phyloP scores from a whole-genome alignment of 2,329 filamentous ascomycete genomes.

The Aspergillus pseudoviridinutans region DNA sequence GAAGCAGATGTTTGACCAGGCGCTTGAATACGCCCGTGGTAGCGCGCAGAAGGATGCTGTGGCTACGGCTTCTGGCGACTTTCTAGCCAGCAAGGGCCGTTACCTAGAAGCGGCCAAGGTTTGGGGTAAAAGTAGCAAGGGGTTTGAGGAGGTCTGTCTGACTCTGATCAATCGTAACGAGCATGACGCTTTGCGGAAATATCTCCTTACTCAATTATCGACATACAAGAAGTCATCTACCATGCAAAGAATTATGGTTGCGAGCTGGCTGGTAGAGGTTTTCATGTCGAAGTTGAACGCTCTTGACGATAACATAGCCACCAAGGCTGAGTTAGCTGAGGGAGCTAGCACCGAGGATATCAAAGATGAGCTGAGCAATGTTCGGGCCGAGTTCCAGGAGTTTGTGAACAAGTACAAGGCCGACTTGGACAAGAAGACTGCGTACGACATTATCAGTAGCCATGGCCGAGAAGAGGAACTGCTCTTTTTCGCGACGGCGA shows the following conservation, averaged over 20 bases:
- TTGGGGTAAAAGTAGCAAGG: constrained; percentile 93
- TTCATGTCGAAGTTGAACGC: constrained; percentile 97
- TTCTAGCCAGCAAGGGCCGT: constrained; percentile 74
- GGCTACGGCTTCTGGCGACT: constrained; percentile 86
- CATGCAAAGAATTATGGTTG: constrained; percentile 95
- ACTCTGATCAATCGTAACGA: constrained; percentile 86
- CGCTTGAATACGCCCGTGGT: constrained; percentile 78
- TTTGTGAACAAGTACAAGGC: constrained; percentile 81
- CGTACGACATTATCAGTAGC: constrained; percentile 92
- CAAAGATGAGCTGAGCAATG: constrained; percentile 64
- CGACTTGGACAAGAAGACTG: constrained; percentile 85
- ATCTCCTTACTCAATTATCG: constrained; percentile 77
- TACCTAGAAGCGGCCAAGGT: constrained; percentile 83
- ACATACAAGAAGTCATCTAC: constrained; percentile 75
- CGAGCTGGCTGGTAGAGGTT: constrained; percentile 89
- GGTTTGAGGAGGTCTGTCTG: constrained; percentile 92
- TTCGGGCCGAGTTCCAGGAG: constrained; percentile 78
- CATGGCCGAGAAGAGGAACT: constrained; percentile 92
- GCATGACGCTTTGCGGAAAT: constrained; percentile 84
- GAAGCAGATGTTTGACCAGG: constrained; percentile 81
- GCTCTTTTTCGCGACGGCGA: constrained; percentile 80
- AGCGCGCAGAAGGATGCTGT: constrained; percentile 82
- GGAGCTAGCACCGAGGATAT: constrained; percentile 63
- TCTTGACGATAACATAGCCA: constrained; percentile 89
- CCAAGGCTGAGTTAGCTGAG: constrained; percentile 75